phyloP scores from a whole-genome alignment of 2,329 filamentous ascomycete species.

The Colletotrichum tabaci region DNA sequence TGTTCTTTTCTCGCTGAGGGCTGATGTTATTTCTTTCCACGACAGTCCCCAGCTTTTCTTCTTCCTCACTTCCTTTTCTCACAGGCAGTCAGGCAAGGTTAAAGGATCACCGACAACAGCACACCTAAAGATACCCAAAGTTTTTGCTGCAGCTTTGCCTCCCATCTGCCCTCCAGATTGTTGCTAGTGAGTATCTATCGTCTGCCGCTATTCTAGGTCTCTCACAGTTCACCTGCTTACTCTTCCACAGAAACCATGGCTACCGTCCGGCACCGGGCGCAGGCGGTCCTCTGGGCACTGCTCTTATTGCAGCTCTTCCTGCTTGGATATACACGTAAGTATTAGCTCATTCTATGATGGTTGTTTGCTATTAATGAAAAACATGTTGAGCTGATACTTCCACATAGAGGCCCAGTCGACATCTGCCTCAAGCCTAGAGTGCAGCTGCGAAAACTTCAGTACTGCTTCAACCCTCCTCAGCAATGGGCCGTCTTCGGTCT shows the following conservation, averaged over 20 bases:
- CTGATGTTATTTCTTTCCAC: too few species aligned
- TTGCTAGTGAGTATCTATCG: background rate
- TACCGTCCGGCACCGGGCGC: background rate
- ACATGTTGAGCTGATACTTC: background rate
- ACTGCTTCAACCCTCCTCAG: background rate
- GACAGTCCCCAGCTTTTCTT: background rate
- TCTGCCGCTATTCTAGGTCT: background rate
- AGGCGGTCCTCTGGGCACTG: conserved; percentile 2
- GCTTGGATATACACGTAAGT: conserved; percentile 10
- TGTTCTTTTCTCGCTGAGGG: too few species aligned
- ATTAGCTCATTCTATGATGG: too few species aligned
- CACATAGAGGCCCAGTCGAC: background rate
- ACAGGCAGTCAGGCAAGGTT: background rate
- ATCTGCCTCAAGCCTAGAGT: background rate
- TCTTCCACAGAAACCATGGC: background rate
- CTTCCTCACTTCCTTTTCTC: background rate
- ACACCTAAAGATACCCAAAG: too few species aligned
- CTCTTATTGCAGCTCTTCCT: background rate
- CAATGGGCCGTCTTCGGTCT: background rate
- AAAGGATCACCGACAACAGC: too few species aligned
- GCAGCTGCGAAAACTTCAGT: conserved; percentile 6
- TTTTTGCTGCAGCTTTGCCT: background rate
- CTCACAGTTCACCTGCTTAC: background rate
- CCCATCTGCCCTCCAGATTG: background rate
- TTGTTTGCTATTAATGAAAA: fast-evolving